These are phyloP conservation scores for Camelina laxa DNA, from an alignment of 345 rosid species.

Conservation along the genomic window DNA sequence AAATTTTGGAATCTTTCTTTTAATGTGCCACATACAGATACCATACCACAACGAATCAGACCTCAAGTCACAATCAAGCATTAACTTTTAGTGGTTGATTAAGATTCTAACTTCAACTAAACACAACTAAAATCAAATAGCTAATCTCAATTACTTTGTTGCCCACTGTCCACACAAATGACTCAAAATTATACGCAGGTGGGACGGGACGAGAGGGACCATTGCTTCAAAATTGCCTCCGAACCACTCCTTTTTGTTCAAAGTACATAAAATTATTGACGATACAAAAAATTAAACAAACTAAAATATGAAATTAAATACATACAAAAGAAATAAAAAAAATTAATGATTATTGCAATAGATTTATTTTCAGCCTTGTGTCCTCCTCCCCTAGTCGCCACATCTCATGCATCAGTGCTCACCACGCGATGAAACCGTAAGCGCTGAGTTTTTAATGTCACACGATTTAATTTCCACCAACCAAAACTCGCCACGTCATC, in stretches of 20 bases:
- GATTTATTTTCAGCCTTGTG: conserved; percentile 19
- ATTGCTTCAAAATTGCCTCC: conserved; percentile 5
- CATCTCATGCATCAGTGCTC: conserved; percentile 24
- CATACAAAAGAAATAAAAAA: too few relatives aligned
- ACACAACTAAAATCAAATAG: not conserved
- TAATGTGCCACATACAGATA: not conserved
- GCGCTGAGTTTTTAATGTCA: conserved; percentile 37
- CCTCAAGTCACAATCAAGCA: not conserved
- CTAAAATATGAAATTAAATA: too few relatives aligned
- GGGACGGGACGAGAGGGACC: conserved; percentile 6
- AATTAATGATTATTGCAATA: too few relatives aligned
- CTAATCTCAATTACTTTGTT: not conserved
- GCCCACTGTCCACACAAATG: conserved; percentile 14
- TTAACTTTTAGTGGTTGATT: not conserved
- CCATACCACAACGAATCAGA: not conserved
- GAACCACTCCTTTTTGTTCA: not conserved
- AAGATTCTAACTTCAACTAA: not conserved
- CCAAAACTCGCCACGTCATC: conserved; percentile 43
- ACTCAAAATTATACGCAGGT: conserved; percentile 10
- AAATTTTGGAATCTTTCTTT: not conserved
- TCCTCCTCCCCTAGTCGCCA: conserved; percentile 18
- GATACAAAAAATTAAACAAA: too few relatives aligned
- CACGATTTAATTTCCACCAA: conserved; percentile 34
- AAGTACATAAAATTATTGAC: too few relatives aligned
- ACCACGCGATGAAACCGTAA: conserved; percentile 50